Evolutionary conservation across 2,329 filamentous ascomycete genomes (phyloP), one percentile per base, ranked within the genome.

Genomic region (Hypoxylon sp.): DNA sequence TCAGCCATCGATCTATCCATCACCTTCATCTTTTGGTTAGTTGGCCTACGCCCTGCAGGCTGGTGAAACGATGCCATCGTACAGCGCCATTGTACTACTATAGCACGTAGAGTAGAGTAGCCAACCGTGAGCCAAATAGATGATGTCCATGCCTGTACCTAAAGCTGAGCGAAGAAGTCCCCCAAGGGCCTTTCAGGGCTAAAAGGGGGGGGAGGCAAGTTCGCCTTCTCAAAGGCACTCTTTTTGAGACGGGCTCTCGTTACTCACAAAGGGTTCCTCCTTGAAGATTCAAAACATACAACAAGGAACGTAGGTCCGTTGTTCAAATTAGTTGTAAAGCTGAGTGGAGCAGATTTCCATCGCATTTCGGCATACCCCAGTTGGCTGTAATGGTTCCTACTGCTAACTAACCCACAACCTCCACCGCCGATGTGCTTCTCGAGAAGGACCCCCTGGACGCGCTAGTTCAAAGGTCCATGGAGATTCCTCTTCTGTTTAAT

Each of bases 401-500:
- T 64, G 50, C 51, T 65, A 42, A 47, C 51, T 65, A 42, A 47
- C 50, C 70, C 51, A 65, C 62, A 65, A 59, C 58, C 67, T 68
- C 67, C 69, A 65, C 69, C 69, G 65, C 71, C 61, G 66, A 69
- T 68, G 63, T 67, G 61, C 56, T 64, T 62, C 39, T 61, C 26
- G 39, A 54, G 48, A 24, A 44, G 26, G 29, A 14, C 54, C 55
- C 61, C 69, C 63, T 67, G 57, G 68, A 55, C 50, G 44, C 67
- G 52, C 67, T 73, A 73, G 64, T 33, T 63, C 14, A 55, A 48
- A 70, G 62, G 61, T 55, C 69, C 61, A 70, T 72, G 70, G 70
- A 67, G 52, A 50, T 63, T 62, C 70, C 70, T 68, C 65, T 68
- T 73, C 68, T 66, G 60, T 72, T 65, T 75, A 78, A 78, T 78